Base-by-base conservation (phyloP, 768 basidiomycete species). In the Mycena latifolia region DNA sequence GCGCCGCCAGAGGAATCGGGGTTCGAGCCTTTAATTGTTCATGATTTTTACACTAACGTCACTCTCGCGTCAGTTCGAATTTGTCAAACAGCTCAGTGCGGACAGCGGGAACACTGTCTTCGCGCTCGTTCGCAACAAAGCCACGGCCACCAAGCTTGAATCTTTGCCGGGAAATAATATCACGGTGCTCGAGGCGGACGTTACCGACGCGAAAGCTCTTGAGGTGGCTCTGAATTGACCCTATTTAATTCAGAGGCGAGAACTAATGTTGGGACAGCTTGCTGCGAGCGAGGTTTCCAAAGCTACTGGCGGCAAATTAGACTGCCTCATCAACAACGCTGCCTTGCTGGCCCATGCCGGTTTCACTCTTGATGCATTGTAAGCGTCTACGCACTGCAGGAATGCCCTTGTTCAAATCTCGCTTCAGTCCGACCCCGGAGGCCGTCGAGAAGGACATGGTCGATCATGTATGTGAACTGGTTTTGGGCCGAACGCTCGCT, bases 241-340 rank as follows among this genome's bases (percentile, higher is more conserved):
- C 3, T 31, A n/a, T n/a, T n/a, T n/a, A 18, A 8, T 18, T 17
- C 9, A 7, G 20, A 50, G 4, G 12, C 25, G 11, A 9, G n/a
- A 6, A 27, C 10, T 27, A 17, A 17, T 18, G 14, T 24, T 15
- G 12, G 27, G 29, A 20, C 31, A 64, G 63, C 8, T 20, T 31
- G 63, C 63, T 6, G 57, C 63, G 15, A n/a, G 2, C 4, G 51
- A 20, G 29, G 63, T 65, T 8, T 41, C 55, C 3, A 50, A 55
- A 17, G 28, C 22, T 17, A 63, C 62, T 15, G 54, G 62, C n/a
- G 48, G 48, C 2, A 63, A 41, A 50, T 28, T 63, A 1, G 62
- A 63, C 14, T 63, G 43, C 39, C 39, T 63, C 9, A 57, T 63
- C 39, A 63, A 63, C 41, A 63, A 63, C 28, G 62, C 48, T 33